These are phyloP conservation scores for Moricandia moricandioides DNA, from an alignment of 345 rosid species.

Conservation along the genomic window DNA sequence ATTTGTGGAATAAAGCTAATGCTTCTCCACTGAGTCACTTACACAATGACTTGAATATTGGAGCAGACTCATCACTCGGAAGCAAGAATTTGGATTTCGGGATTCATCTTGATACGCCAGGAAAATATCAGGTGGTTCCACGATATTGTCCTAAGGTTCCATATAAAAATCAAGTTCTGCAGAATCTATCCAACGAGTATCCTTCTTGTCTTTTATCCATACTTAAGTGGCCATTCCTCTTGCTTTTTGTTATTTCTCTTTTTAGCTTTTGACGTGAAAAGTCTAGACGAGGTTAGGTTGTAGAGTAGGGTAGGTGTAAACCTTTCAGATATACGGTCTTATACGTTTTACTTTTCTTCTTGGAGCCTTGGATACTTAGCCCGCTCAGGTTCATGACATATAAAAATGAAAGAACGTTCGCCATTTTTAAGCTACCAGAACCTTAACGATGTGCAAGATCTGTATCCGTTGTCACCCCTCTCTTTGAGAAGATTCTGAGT, in stretches of 20 bases:
- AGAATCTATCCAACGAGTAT: slow-evolving; percentile 79
- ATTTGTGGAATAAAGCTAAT: slow-evolving; percentile 45
- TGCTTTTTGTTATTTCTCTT: slow-evolving; percentile 1
- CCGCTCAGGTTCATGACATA: slow-evolving; percentile 16
- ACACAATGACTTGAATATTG: slow-evolving; percentile 51
- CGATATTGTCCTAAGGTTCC: slow-evolving; percentile 85
- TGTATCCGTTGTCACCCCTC: slow-evolving; percentile 70
- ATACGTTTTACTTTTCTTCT: slow-evolving; percentile 11
- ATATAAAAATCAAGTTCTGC: slow-evolving; percentile 54
- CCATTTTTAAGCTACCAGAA: slow-evolving; percentile 15
- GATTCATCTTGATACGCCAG: slow-evolving; percentile 65
- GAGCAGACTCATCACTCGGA: slow-evolving; percentile 50
- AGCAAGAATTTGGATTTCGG: slow-evolving; percentile 51
- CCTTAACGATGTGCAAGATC: slow-evolving; percentile 77
- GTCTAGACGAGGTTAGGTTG: slow-evolving; percentile 7
- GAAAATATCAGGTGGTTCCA: slow-evolving; percentile 67
- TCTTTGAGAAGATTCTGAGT: slow-evolving; percentile 95
- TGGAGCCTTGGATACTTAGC: slow-evolving; percentile 8
- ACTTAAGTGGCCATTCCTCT: slow-evolving; percentile 11
- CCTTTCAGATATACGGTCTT: neutral
- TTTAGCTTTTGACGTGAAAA: slow-evolving; percentile 1
- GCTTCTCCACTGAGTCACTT: slow-evolving; percentile 44
- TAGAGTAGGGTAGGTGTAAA: slow-evolving; percentile 6
- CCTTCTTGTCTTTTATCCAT: slow-evolving; percentile 45
- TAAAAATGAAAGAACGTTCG: slow-evolving; percentile 11